Conservation (phyloP, 1,139 yeast species). For the Candida sanyaensis region DNA sequence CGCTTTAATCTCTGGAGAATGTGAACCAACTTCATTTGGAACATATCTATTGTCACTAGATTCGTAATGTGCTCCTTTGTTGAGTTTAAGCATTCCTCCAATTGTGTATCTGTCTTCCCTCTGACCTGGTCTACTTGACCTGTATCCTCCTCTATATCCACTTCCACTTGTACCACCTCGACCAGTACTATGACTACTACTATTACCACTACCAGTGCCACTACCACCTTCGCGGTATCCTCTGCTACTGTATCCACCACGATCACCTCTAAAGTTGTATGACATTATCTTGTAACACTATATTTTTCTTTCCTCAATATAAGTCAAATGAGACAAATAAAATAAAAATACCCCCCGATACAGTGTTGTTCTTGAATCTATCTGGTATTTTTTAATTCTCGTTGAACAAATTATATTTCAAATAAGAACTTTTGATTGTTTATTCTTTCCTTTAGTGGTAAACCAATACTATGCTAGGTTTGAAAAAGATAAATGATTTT, state of each 20-base stretch:
- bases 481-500: not conserved
- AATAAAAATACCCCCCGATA: not conserved
- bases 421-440: not conserved
- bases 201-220: constrained; percentile 11
- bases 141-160: constrained; percentile 12
- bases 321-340: not conserved
- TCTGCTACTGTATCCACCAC: constrained; percentile 13
- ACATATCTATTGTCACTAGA: constrained; percentile 13
- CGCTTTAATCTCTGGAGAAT: constrained; percentile 5
- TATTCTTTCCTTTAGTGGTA: not conserved
- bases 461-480: not conserved
- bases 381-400: not conserved
- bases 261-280: constrained; percentile 1
- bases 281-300: not conserved
- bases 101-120: constrained; percentile 4
- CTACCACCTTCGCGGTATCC: constrained; percentile 12
- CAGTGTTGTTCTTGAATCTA: not conserved
- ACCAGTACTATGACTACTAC: constrained; percentile 9
- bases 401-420: not conserved
- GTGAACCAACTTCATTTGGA: constrained; percentile 5
- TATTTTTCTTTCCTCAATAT: not conserved
- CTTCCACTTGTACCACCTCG: constrained; percentile 12
- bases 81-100: constrained; percentile 9
- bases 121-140: constrained; percentile 1
- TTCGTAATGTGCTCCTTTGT: constrained; percentile 12